A percentile compares a stretch with the other conserved stretches of the same genome.
Conservation (phyloP, 108 stramenopile genomes). For the Skeletonema potamos region DNA sequence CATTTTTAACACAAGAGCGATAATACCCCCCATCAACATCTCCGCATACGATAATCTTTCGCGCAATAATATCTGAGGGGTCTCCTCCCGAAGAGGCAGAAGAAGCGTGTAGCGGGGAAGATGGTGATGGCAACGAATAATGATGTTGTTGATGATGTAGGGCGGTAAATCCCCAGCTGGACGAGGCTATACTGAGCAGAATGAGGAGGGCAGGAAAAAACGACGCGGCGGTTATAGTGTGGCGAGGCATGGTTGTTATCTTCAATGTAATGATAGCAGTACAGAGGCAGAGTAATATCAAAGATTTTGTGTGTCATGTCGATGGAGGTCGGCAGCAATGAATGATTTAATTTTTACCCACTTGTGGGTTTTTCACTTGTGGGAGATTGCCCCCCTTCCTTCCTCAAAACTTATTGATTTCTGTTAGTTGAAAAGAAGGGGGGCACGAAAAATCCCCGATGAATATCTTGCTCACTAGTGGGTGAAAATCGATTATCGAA, state of each 20-base stretch:
- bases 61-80: conserved; percentile 57
- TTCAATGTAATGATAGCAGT: neutral
- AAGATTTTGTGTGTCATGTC: neutral
- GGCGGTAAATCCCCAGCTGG: neutral
- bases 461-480: too few relatives aligned
- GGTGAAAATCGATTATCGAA: too few relatives aligned
- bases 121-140: too few relatives aligned
- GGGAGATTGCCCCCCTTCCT: too few relatives aligned
- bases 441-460: too few relatives aligned
- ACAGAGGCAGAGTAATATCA: too few relatives aligned
- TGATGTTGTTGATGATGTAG: neutral
- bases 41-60: conserved; percentile 68
- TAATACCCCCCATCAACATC: conserved; percentile 85
- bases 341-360: too few relatives aligned
- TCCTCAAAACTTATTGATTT: too few relatives aligned
- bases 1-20: conserved; percentile 79
- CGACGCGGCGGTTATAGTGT: neutral
- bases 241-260: neutral
- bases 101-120: neutral
- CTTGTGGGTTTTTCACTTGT: too few relatives aligned
- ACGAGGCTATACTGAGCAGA: neutral
- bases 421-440: too few relatives aligned
- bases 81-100: conserved; percentile 8
- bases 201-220: neutral
- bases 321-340: neutral